phyloP scores from a whole-genome alignment of 192 early-diverging fungal genomes.

The Entomortierella chlamydospora region DNA sequence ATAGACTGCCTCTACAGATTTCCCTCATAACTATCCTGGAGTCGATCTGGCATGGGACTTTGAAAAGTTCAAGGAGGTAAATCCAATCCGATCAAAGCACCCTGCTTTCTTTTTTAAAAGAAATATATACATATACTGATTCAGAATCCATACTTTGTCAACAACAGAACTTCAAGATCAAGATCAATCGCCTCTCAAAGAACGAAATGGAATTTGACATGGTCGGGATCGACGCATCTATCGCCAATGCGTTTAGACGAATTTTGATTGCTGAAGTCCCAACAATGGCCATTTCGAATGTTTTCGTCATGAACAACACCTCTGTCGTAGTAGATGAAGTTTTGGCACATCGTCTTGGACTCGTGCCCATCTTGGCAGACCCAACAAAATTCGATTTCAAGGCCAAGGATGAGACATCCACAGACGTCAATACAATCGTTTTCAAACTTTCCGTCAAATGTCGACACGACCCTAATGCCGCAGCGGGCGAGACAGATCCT shows the following conservation, averaged over 20 bases:
- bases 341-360: constrained; percentile 89
- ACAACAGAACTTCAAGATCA: constrained; percentile 76
- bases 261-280: constrained; percentile 97
- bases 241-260: constrained; percentile 94
- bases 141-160: not conserved
- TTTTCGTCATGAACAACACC: constrained; percentile 93
- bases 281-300: constrained; percentile 97
- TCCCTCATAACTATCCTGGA: constrained; percentile 77
- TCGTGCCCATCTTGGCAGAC: constrained; percentile 92
- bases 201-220: constrained; percentile 95
- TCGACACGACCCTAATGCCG: constrained; percentile 68
- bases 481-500: constrained; percentile 76
- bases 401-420: constrained; percentile 77
- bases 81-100: too few relatives aligned
- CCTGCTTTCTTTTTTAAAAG: too few relatives aligned
- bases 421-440: constrained; percentile 94
- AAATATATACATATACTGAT: too few relatives aligned
- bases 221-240: constrained; percentile 90
- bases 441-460: constrained; percentile 87
- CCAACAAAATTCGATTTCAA: constrained; percentile 85
- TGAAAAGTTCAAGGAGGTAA: constrained; percentile 77
- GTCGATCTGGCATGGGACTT: constrained; percentile 71
- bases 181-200: constrained; percentile 73
- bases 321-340: constrained; percentile 94
- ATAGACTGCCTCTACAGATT: constrained; percentile 84